Base-by-base conservation (phyloP, 2,329 filamentous ascomycete genomes). In the Truncatella angustata region DNA sequence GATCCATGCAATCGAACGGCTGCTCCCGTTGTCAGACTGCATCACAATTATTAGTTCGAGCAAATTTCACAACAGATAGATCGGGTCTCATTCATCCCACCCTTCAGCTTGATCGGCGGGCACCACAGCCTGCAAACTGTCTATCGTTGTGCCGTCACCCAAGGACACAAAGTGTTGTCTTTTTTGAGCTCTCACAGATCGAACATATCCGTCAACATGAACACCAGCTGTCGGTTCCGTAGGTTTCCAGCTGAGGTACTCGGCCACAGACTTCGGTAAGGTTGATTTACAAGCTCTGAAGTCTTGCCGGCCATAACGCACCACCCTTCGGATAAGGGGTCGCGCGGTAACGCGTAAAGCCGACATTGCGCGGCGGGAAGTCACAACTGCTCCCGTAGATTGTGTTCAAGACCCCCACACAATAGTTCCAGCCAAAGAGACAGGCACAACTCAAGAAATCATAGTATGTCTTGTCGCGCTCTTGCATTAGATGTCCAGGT, bases 121-220 rank as follows among this genome's bases (percentile, higher is more conserved):
- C 60, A 96, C 74, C 43, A 96, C 84, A 42, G 87, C 90, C 73
- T 99, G 94, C 51, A 97, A 70, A 24, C 90, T 78, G 56, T 86
- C 77, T 59, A 90, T 76, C 37, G 88, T 91, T 11, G 91, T 95
- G 40, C 94, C 94, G 75, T 99, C 94, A 10, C 87, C 87, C 49
- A 97, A 77, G 54, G 91, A 83, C 49, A 92, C 87, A 72, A 99
- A 97, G 4, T 88, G 86, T 54, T 88, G 78, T 20, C 81, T 81
- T 68, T 97, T 96, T 76, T 95, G 91, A 68, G 90, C 89, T 56
- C 93, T 82, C 54, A 96, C 86, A 4, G 90, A 93, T 57, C 90
- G 84, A 51, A 97, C 80, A 73, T 88, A 93, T 55, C 92, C 93
- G 66, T 88, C 81, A 60, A 96, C 75, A 52, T 79, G 78, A 44